Evolutionary conservation across 495 filamentous ascomycete genomes (phyloP).

Genomic region (Penicillium paradoxum): DNA sequence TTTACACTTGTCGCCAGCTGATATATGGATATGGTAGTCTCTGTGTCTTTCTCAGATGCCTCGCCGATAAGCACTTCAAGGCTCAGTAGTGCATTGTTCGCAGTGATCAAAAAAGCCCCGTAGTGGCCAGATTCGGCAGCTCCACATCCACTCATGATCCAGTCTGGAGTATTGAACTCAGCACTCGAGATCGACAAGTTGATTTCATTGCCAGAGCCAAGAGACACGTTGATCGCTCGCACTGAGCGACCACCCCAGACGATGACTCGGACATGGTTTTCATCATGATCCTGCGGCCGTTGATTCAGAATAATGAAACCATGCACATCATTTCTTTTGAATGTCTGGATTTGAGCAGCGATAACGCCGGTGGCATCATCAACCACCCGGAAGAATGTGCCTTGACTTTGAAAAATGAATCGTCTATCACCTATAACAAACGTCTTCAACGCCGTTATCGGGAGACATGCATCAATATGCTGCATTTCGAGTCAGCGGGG

Average conservation of each 20-base stretch:
- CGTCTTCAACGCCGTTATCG: conserved; percentile 38
- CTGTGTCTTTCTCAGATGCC: conserved; percentile 12
- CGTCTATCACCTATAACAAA: conserved; percentile 20
- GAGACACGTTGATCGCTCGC: conserved; percentile 48
- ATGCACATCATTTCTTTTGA: conserved; percentile 42
- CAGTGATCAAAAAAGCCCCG: conserved; percentile 58
- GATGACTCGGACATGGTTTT: conserved; percentile 47
- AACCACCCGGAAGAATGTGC: conserved; percentile 33
- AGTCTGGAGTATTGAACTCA: conserved; percentile 57
- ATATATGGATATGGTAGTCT: conserved; percentile 25
- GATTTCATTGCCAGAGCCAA: neutral
- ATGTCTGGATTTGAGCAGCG: conserved; percentile 26
- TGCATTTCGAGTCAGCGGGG: conserved; percentile 21
- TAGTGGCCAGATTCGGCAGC: conserved; percentile 16
- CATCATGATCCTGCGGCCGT: conserved; percentile 8
- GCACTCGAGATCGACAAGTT: conserved; percentile 23
- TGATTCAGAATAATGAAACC: conserved; percentile 31
- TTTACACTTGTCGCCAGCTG: conserved; percentile 63
- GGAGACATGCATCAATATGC: conserved; percentile 46
- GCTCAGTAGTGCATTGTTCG: conserved; percentile 72
- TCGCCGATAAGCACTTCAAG: conserved; percentile 23
- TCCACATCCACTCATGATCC: conserved; percentile 72
- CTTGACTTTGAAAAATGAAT: conserved; percentile 41
- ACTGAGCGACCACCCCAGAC: conserved; percentile 71
- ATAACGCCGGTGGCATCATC: conserved; percentile 32